A percentile compares a stretch with the other conserved stretches of the same genome.
phyloP scores from a whole-genome alignment of 108 stramenopile species.

The Asterionellopsis glacialis region DNA sequence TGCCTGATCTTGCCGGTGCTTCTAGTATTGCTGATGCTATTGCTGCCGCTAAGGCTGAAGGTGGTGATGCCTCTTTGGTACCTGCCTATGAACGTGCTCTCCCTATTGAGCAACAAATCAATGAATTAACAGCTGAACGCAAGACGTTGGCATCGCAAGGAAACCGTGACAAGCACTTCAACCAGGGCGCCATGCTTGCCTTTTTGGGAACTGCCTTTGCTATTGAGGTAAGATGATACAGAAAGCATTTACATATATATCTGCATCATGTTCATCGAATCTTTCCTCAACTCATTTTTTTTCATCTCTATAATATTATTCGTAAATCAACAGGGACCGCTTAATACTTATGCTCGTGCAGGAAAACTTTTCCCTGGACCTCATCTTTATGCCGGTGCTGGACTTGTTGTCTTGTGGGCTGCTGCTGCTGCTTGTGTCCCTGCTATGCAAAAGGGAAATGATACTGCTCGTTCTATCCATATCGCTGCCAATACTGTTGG shows the following conservation, averaged over 20 bases:
- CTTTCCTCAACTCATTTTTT: conserved; percentile 3
- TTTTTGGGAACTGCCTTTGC: conserved; percentile 90
- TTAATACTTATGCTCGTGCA: conserved; percentile 95
- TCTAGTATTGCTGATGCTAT: conserved; percentile 36
- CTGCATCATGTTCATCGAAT: conserved; percentile 1
- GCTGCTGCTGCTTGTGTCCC: conserved; percentile 87
- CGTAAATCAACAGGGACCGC: conserved; percentile 64
- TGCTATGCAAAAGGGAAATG: conserved; percentile 97
- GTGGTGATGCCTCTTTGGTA: conserved; percentile 36
- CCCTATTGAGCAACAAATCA: conserved; percentile 56
- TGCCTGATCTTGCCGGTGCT: conserved; percentile 54
- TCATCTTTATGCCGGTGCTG: conserved; percentile 96
- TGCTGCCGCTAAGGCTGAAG: conserved; percentile 44
- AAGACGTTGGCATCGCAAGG: conserved; percentile 62
- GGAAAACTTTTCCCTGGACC: conserved; percentile 98
- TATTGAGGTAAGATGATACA: conserved; percentile 69
- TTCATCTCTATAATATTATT: too few species aligned
- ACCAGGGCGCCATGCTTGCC: conserved; percentile 80
- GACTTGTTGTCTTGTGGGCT: conserved; percentile 91
- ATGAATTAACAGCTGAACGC: conserved; percentile 67
- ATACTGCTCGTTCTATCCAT: conserved; percentile 88
- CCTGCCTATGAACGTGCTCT: conserved; percentile 29
- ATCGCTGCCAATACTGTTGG: conserved; percentile 90
- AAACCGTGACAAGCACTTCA: conserved; percentile 86
- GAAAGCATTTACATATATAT: too few species aligned